Percentiles rank a stretch among this genome's conserved stretches.
Conservation (phyloP, 2,329 filamentous ascomycete species). For the Fusarium zealandicum region DNA sequence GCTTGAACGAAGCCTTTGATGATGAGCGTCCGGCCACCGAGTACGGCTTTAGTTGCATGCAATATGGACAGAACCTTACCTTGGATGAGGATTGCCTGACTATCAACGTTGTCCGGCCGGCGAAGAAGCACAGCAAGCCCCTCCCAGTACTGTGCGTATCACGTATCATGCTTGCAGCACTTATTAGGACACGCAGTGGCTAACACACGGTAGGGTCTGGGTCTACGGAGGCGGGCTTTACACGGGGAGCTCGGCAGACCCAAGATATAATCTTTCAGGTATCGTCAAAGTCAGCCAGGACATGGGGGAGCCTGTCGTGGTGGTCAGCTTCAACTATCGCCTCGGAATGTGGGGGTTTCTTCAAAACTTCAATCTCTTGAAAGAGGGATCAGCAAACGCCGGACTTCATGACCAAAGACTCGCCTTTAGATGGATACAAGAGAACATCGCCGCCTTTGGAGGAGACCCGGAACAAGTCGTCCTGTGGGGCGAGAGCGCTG, state of each 20-base stretch:
- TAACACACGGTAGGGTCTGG: slow-evolving; percentile 51
- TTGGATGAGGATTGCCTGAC: slow-evolving; percentile 59
- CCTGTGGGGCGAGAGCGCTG: slow-evolving; percentile 58
- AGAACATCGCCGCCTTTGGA: slow-evolving; percentile 61
- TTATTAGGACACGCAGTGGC: slow-evolving; percentile 33
- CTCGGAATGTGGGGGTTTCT: slow-evolving; percentile 62
- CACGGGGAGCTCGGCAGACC: slow-evolving; percentile 58
- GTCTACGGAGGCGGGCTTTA: slow-evolving; percentile 65
- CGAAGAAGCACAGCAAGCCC: slow-evolving; percentile 41
- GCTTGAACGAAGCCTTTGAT: slow-evolving; percentile 44
- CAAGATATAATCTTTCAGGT: slow-evolving; percentile 48
- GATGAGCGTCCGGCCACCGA: slow-evolving; percentile 49
- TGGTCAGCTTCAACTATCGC: slow-evolving; percentile 62
- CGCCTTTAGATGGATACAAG: slow-evolving; percentile 58
- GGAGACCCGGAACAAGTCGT: slow-evolving; percentile 56
- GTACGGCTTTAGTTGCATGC: slow-evolving; percentile 56
- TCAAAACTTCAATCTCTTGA: slow-evolving; percentile 52
- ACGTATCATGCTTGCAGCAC: not conserved
- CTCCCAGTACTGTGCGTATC: slow-evolving; percentile 48
- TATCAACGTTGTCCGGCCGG: slow-evolving; percentile 52
- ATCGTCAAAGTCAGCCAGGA: slow-evolving; percentile 59
- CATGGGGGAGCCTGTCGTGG: slow-evolving; percentile 61
- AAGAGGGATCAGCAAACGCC: slow-evolving; percentile 54
- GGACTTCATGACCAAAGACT: slow-evolving; percentile 59
- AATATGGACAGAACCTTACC: slow-evolving; percentile 52